Conservation (phyloP, 2,329 filamentous ascomycete species). For the Diaporthe vexans region DNA sequence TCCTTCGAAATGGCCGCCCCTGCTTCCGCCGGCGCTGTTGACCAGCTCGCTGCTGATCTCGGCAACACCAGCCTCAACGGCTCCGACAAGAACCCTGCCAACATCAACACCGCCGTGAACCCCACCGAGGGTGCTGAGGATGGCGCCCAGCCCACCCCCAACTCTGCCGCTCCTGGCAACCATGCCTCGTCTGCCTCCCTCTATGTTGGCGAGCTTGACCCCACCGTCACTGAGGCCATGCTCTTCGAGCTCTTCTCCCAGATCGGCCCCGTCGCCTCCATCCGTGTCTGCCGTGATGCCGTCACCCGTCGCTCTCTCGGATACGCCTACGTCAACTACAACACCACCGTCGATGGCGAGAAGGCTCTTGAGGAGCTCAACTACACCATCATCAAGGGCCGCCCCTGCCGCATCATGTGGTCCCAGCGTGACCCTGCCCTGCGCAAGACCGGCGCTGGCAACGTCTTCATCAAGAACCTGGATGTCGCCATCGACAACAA, state of each 20-base stretch:
- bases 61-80: slow-evolving; percentile 79
- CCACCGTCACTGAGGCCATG: slow-evolving; percentile 99
- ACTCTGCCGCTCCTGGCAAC: slow-evolving; percentile 80
- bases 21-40: slow-evolving; percentile 73
- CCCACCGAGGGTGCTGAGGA: slow-evolving; percentile 66
- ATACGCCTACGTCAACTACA: slow-evolving; percentile 99
- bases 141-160: slow-evolving; percentile 77
- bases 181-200: slow-evolving; percentile 97
- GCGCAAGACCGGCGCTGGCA: slow-evolving; percentile 98
- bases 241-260: slow-evolving; percentile 99
- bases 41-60: slow-evolving; percentile 85
- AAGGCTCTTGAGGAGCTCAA: slow-evolving; percentile 99
- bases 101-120: slow-evolving; percentile 80
- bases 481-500: slow-evolving; percentile 99
- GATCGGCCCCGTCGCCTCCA: slow-evolving; percentile 98
- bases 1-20: slow-evolving; percentile 71
- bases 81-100: slow-evolving; percentile 74
- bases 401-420: slow-evolving; percentile 99
- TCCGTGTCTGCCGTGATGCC: slow-evolving; percentile 99
- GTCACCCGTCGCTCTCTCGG: slow-evolving; percentile 98
- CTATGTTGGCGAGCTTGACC: slow-evolving; percentile 98
- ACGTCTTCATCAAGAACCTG: slow-evolving; percentile 99
- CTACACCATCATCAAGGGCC: slow-evolving; percentile 99
- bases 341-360: slow-evolving; percentile 95
- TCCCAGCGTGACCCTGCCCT: slow-evolving; percentile 99